Evolutionary conservation across 306 rosid genomes (phyloP), one percentile per base, ranked within the genome.

Genomic region (Sindora glabra): DNA sequence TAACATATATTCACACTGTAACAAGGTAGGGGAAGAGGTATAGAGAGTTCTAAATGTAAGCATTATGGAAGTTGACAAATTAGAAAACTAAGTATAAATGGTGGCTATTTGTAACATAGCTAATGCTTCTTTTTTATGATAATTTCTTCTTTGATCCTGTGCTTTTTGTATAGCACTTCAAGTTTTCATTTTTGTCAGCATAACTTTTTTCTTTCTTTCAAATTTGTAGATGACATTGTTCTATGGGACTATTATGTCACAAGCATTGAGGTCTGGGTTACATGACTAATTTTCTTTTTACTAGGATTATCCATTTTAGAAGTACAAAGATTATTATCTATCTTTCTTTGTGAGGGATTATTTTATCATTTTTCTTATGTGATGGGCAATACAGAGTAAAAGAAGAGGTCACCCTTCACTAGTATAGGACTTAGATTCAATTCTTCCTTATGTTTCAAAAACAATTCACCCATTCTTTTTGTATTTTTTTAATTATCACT

Each of bases 171-270:
- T 53, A 6, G 47, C 21, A 30, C 49, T 59, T 45, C 25, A 36
- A 44, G 17, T 44, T 24, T 17, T 18, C 23, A 12, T 61, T 47
- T 38, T 26, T 25, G 22, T 32, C 12, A 25, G 3, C 48, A 10
- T 26, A 39, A 48, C 5, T 29, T 47, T 3, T 48, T 40, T 9
- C 6, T 23, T 29, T 50, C 95, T 38, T 83, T 95, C 70, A 51
- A 65, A 11, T 65, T 90, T 63, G 90, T 84, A 9, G 96, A 85
- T 51, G 96, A 95, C 51, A 33, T 82, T 56, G 64, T 87, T 79
- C 77, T 87, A 13, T 91, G 96, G 97, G 97, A 91, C 71, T 87
- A 91, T 65, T 96, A 87, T 75, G 96, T 77, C 34, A 79, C 87
- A 70, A 85, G 96, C 68, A 22, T 85, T 53, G 90, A 85, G 96